Base-by-base conservation (phyloP, 495 filamentous ascomycete genomes). In the Daldinia bambusicola region DNA sequence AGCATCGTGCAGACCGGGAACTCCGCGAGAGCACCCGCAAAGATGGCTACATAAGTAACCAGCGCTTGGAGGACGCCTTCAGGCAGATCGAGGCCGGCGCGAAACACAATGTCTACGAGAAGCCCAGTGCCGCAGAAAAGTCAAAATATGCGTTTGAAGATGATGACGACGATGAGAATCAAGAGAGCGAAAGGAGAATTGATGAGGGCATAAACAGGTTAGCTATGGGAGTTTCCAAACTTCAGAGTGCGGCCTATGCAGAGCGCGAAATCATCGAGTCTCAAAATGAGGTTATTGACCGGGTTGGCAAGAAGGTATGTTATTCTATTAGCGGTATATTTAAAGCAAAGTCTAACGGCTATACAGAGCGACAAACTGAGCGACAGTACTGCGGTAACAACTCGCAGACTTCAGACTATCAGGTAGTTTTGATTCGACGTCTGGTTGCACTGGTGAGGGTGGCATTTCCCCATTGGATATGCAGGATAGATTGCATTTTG, bases 211-310 rank as follows among this genome's bases (percentile, higher is more conserved):
- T 92, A 71, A 59, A 48, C 13, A 9, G 57, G 20, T 45, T 62
- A 2, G 5, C 36, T 7, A 51, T 51, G 6, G 87, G 86, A 43
- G 89, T 89, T 16, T 83, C 85, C 45, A 78, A 87, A 61, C 76
- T 97, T 78, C 91, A 93, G 48, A 80, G 79, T 45, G 77, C 94
- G 18, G 92, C 90, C 0, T 82, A 86, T 55, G 91, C 89, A 10
- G 92, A 92, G 36, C 89, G 91, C 22, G 75, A 84, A 31, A 93
- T 94, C 78, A 81, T 94, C 9, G 92, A 95, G 51, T 82, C 84
- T 55, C 90, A 93, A 78, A 95, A 94, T 78, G 82, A 83, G 66
- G 84, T 90, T 69, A 85, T 96, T 74, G 90, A 92, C 67, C 86
- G 87, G 63, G 92, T 97, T 69, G 89, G 80, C 55, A 79, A 78